Base-by-base conservation (phyloP, 768 basidiomycete species). In the Trametes sanguinea region DNA sequence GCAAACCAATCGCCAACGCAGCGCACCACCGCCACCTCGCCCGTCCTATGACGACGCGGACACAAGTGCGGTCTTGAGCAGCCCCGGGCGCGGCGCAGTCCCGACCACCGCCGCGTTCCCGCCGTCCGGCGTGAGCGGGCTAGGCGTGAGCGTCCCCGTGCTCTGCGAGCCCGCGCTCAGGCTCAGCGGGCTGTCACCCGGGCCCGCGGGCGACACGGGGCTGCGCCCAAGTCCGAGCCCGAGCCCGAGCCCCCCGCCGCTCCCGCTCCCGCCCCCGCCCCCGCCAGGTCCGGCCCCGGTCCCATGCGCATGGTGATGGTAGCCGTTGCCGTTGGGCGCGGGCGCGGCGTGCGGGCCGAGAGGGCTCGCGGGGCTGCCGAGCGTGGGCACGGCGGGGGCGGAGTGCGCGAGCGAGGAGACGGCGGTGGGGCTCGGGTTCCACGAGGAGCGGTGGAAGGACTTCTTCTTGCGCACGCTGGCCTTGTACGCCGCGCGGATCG, bases 401-500 rank as follows among this genome's bases (percentile, higher is more conserved):
- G 40, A 27, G 16, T 51, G 44, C 53, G 54, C 6, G 56, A 58
- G 45, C 56, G 60, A 37, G 29, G 43, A 54, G 9, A 56, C 45
- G 17, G 64, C 63, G 13, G 61, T 54, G 9, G 67, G 61, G 35
- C 57, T 64, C 54, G 70, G 71, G 59, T 70, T 80, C 83, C 83
- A 84, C 52, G 83, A 84, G 58, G 79, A 79, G 45, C 83, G 76
- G 62, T 82, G 79, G 64, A 80, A 75, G 64, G 76, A 80, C 62
- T 76, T 77, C 65, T 78, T 78, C 69, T 77, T 78, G 35, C 78
- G 73, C 54, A 78, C 78, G 51, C 83, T 81, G 16, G 80, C 74
- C 69, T 78, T 78, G 51, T 81, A 81, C 10, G 84, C 84, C 2
- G 82, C 82, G 22, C 83, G 80, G 50, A 85, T 83, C 37, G 81